phyloP scores from a whole-genome alignment of 2,329 filamentous ascomycete species.

The Fusarium penzigii region DNA sequence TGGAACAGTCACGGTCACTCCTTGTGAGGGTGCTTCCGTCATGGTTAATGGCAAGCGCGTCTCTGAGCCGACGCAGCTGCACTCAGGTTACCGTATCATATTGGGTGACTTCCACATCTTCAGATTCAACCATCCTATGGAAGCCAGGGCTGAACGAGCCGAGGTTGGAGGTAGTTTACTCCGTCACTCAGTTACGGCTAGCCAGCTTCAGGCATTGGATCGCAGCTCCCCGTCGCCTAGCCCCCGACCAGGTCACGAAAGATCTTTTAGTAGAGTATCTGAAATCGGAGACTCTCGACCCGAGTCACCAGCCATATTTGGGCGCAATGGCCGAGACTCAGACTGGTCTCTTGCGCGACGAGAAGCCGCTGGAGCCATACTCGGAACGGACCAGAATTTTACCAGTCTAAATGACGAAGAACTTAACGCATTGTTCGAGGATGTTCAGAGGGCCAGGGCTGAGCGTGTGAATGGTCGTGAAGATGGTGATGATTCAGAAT shows the following conservation, averaged over 20 bases:
- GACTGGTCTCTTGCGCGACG: constrained; percentile 94
- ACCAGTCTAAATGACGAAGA: constrained; percentile 90
- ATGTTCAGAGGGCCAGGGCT: constrained; percentile 85
- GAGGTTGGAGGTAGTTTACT: constrained; percentile 79
- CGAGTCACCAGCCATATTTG: constrained; percentile 73
- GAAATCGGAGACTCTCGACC: constrained; percentile 78
- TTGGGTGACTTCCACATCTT: constrained; percentile 99
- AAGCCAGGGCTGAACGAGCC: constrained; percentile 88
- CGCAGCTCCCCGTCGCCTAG: constrained; percentile 60
- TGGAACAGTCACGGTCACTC: constrained; percentile 88
- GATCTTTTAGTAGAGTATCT: constrained; percentile 77
- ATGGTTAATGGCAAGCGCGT: constrained; percentile 97
- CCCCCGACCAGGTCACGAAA: constrained; percentile 69
- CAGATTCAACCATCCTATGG: constrained; percentile 95
- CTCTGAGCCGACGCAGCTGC: constrained; percentile 78
- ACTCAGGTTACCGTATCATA: constrained; percentile 93
- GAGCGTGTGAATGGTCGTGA: constrained; percentile 72
- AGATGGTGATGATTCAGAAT: constrained; percentile 87
- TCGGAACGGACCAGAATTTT: constrained; percentile 91
- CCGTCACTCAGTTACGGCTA: constrained; percentile 75
- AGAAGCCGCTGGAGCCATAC: constrained; percentile 87
- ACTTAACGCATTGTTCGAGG: constrained; percentile 88
- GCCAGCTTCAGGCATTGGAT: constrained; percentile 61
- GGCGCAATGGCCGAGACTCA: constrained; percentile 70
- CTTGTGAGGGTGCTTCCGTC: constrained; percentile 87